Base-by-base conservation (phyloP, 768 basidiomycete species). In the Rhizopogon rudus region DNA sequence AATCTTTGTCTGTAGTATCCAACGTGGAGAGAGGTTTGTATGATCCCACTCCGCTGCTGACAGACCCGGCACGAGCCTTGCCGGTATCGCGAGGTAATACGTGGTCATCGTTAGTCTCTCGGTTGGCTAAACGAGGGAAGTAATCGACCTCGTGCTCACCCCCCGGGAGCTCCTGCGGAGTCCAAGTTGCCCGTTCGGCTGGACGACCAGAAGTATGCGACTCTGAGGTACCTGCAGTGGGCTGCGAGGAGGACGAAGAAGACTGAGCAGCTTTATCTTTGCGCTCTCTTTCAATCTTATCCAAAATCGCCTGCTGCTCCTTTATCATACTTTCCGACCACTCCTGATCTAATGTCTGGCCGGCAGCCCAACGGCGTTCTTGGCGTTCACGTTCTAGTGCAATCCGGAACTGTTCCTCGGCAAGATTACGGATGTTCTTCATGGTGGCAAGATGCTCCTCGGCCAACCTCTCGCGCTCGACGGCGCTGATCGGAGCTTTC, bases 301-400 rank as follows among this genome's bases (percentile, higher is more conserved):
- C 74, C 69, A 78, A 67, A 57, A 83, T 79, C 13, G 74, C 72
- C 57, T 75, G 69, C 53, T 76, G 75, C 52, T 75, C 67, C 61
- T 63, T 64, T 53, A 65, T 67, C 60, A 72, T 64, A 22, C 57
- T 63, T 55, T 68, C 69, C 17, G 66, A 66, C 68, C 70, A 73
- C n/a, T 57, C 68, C 10, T 25, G 58, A 59, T 73, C 71, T 10
- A 70, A 54, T 43, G 61, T 67, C 22, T 66, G 64, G 25, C 78
- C 77, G 5, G 75, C 65, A 9, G 73, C 73, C 80, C 78, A 81
- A 1, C 72, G 70, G n/a, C 79, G 73, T 53, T 80, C 75, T 61
- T 76, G 70, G 4, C 80, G 73, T 60, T 84, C 82, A 8, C 75
- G 70, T 37, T 73, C 72, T 39, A 85, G 64, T 20, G 72, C 77